Conservation (phyloP, 345 rosid species). For the Anastatica hierochuntica region DNA sequence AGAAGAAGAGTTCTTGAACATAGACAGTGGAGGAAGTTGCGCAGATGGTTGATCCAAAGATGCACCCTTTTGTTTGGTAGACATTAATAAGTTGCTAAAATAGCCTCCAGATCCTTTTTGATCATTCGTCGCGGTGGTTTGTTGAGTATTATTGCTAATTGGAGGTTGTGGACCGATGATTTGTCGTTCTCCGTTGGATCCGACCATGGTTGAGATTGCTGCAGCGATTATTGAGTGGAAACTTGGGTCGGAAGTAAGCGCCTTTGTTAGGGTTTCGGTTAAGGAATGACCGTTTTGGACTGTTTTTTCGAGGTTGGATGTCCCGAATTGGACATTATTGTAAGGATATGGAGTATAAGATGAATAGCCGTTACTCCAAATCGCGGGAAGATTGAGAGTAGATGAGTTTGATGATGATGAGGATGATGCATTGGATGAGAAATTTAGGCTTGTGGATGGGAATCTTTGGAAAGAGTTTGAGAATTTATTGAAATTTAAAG, state of each 20-base stretch:
- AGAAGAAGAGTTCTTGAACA: constrained; percentile 32
- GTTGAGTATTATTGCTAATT: constrained; percentile 15
- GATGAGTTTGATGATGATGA: constrained; percentile 34
- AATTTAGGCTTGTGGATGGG: constrained; percentile 44
- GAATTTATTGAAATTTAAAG: constrained; percentile 33
- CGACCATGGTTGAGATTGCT: constrained; percentile 65
- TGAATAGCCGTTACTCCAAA: constrained; percentile 42
- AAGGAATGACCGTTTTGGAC: constrained; percentile 36
- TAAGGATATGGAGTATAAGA: constrained; percentile 23
- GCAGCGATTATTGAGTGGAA: constrained; percentile 58
- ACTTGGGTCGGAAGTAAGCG: constrained; percentile 56
- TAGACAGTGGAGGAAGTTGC: constrained; percentile 32
- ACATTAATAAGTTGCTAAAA: constrained; percentile 37
- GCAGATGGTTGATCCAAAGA: constrained; percentile 20
- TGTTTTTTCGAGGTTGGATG: constrained; percentile 25
- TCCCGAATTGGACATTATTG: constrained; percentile 25
- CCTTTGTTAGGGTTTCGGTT: constrained; percentile 58
- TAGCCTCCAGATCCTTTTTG: constrained; percentile 44
- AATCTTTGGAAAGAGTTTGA: constrained; percentile 32
- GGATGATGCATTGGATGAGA: constrained; percentile 38
- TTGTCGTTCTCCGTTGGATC: constrained; percentile 25
- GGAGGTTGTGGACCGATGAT: constrained; percentile 1
- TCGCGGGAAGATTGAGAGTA: constrained; percentile 26
- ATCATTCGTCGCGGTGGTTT: constrained; percentile 13
- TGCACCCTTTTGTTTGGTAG: constrained; percentile 29